phyloP scores from a whole-genome alignment of 345 rosid species.

The Bretschneidera sinensis region DNA sequence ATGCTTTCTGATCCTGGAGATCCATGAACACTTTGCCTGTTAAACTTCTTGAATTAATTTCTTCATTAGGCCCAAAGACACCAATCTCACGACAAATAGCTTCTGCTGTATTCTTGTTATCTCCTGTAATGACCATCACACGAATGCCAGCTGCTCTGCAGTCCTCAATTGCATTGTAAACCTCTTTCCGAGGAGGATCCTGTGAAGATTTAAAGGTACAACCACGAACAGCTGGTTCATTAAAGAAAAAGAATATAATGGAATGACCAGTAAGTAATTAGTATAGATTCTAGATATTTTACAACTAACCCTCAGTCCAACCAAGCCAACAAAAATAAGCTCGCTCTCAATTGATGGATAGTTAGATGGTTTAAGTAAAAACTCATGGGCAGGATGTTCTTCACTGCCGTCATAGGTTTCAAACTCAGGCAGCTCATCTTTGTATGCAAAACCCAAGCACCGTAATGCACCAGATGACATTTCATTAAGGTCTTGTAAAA shows the following conservation, averaged over 20 bases:
- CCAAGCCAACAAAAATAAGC: constrained; percentile 57
- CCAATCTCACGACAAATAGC: constrained; percentile 72
- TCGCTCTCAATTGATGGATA: constrained; percentile 64
- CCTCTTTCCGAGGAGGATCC: constrained; percentile 81
- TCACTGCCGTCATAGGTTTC: constrained; percentile 58
- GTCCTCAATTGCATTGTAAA: constrained; percentile 59
- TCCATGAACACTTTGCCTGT: constrained; percentile 42
- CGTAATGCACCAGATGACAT: constrained; percentile 60
- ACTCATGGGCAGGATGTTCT: constrained; percentile 62
- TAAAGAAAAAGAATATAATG: constrained; percentile 5
- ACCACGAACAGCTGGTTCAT: not conserved
- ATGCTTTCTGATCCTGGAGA: constrained; percentile 26
- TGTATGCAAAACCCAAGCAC: constrained; percentile 68
- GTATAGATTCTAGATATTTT: not conserved
- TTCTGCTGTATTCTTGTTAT: constrained; percentile 65
- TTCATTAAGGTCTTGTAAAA: constrained; percentile 41
- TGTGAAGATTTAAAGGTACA: constrained; percentile 15
- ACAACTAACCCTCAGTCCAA: constrained; percentile 57
- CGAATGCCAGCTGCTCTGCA: constrained; percentile 68
- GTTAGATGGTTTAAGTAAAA: constrained; percentile 44
- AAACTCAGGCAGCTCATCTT: constrained; percentile 49
- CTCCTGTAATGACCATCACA: constrained; percentile 72
- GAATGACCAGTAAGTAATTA: not conserved
- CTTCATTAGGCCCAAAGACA: constrained; percentile 41
- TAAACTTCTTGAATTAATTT: constrained; percentile 31